Base-by-base conservation (phyloP, 1,284 basidiomycete species). In the Hemileia vastatrix region DNA sequence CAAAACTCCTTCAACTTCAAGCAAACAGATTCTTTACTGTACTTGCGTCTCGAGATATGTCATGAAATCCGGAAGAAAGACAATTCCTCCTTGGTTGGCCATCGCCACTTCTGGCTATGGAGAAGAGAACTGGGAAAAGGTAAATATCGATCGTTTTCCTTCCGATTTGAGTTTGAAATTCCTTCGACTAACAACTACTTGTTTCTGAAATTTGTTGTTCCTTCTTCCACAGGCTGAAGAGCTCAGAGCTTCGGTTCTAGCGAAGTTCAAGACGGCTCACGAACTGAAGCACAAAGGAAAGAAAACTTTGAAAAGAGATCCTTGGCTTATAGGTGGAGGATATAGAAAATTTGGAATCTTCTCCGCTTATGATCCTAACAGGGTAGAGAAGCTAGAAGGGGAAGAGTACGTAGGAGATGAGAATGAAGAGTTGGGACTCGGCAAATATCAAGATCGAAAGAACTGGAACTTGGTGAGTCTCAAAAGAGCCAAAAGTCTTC, bases 61-160 rank as follows among this genome's bases (percentile, higher is more conserved):
- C 57, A 65, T 64, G 63, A 72, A 72, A 50, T 48, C 66, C 1
- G 58, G 62, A 19, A 64, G 71, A 6, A 64, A 66, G 8, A 72
- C 71, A 43, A 70, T 72, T 47, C 71, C 71, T 15, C 70, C 71
- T 1, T 72, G 71, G 71, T 64, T 72, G 33, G 32, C 66, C 19
- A 48, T 72, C 32, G 71, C 70, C 4, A 70, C 71, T 18, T 67
- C 65, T 4, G 71, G 71, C 36, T 72, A 68, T 56, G 70, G 70
- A 4, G 66, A 62, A 15, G 63, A 33, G 4, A 72, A 72, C 57
- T 72, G 70, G 68, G 65, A 66, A 11, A 72, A 69, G 43, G 66
- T 40, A 15, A 40, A 40, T 40, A 9, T 40, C 8, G 15, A 40
- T 40, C 15, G 36, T 40, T 40, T 27, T 27, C 27, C 27, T 27